Evolutionary conservation across 1,139 yeast genomes (phyloP), one percentile per base, ranked within the genome.

Genomic region (Debaryomycetaceae sp.): DNA sequence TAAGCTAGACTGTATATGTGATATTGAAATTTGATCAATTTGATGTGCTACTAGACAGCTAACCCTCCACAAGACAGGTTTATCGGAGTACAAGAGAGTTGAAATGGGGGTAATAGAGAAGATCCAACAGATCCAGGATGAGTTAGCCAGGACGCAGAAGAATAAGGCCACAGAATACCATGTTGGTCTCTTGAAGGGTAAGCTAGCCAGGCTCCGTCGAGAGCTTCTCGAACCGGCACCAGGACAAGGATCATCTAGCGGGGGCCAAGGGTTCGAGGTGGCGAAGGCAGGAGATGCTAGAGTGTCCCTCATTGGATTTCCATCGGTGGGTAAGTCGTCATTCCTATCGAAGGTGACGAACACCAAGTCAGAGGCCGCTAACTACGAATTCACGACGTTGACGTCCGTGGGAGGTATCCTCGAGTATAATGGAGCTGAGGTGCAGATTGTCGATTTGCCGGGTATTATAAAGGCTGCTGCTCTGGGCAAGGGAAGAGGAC

Each of bases 111-210:
- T 61, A 11, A 48, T 63, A 14, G 97, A 90, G 55, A 90, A 89
- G 63, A 91, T 91, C 57, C 83, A 84, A 50, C 89, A 84, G 67
- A 90, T 93, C 69, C 96, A 89, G 68, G 95, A 85, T 66, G 99
- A 93, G 66, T 81, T 93, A 74, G 82, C 96, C 36, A 77, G 97
- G 50, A 93, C 99, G 33, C 99, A 93, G 63, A 93, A 93, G 74
- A 93, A 93, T 63, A 93, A 93, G 69, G 99, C 99, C 53, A 93
- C 99, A 1, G 98, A 93, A 69, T 91, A 91, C 65, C 99, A 93
- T 63, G 77, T 93, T 58, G 98, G 99, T 53, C 79, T 91, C 35
- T 72, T 93, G 46, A 90, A 93, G 67, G 99, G 98, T 47, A 93
- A 93, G 64, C 77, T 93, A 42, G 99, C 99, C n/a, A 76, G 96